Conservation (phyloP, 176 grass and related monocot species). For the Panicum miliaceum region DNA sequence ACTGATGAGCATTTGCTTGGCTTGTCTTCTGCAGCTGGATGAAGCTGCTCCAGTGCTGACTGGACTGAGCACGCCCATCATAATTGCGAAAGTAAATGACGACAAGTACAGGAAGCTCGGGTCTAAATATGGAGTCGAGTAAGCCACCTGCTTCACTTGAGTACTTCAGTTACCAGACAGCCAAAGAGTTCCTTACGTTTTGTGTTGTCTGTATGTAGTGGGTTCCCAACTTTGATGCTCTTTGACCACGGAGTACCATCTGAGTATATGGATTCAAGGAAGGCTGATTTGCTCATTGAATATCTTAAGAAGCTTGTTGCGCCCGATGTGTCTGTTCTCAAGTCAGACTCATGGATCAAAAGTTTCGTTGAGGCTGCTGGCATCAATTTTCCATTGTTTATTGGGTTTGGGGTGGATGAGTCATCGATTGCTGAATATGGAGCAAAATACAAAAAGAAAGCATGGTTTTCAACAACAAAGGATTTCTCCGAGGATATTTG, state of each 20-base stretch:
- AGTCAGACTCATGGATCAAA: constrained; percentile 61
- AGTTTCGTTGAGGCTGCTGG: constrained; percentile 70
- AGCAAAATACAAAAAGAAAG: constrained; percentile 78
- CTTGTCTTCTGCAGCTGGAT: constrained; percentile 68
- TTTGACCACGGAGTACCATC: constrained; percentile 78
- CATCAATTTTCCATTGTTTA: constrained; percentile 68
- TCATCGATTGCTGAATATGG: constrained; percentile 56
- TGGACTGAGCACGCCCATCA: constrained; percentile 60
- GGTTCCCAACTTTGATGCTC: constrained; percentile 86
- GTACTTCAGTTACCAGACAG: background rate
- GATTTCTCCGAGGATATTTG: constrained; percentile 85
- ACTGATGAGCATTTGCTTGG: background rate
- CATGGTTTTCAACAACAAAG: constrained; percentile 83
- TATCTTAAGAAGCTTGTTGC: constrained; percentile 80
- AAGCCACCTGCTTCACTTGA: constrained; percentile 38
- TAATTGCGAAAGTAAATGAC: constrained; percentile 78
- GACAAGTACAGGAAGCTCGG: constrained; percentile 84
- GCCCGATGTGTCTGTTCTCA: constrained; percentile 69
- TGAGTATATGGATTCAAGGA: constrained; percentile 85
- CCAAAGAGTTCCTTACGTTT: background rate
- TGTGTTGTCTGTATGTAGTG: constrained; percentile 56
- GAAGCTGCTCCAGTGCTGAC: constrained; percentile 71
- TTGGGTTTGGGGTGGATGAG: constrained; percentile 79
- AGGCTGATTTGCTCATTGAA: constrained; percentile 67
- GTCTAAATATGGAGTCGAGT: constrained; percentile 87